These are phyloP conservation scores for Pseudofabraea citricarpa DNA, from an alignment of 2,329 filamentous ascomycete species.

Conservation along the genomic window DNA sequence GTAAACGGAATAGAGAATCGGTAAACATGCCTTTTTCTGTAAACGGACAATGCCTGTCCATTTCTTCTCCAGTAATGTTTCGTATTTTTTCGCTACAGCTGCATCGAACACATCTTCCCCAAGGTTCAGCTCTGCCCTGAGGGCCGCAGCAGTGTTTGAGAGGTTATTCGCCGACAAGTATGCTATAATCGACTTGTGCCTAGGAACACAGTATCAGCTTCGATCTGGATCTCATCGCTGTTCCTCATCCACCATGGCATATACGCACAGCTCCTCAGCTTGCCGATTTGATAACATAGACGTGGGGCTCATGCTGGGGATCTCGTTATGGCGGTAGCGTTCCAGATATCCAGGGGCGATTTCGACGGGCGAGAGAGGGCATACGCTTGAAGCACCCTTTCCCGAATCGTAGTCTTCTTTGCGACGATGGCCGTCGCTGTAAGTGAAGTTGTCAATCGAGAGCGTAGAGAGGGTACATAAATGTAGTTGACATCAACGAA, in stretches of 20 bases:
- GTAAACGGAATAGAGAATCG: too few relatives aligned
- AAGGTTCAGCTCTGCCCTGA: constrained; percentile 69
- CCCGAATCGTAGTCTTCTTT: too few relatives aligned
- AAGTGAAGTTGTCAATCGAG: too few relatives aligned
- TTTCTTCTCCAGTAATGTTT: constrained; percentile 88
- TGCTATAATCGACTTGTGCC: constrained; percentile 85
- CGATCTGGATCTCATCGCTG: constrained; percentile 6
- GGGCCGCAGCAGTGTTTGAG: constrained; percentile 57
- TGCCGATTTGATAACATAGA: too few relatives aligned
- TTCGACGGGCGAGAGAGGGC: too few relatives aligned
- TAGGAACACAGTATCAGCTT: constrained; percentile 30
- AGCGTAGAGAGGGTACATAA: too few relatives aligned
- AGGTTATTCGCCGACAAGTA: constrained; percentile 73
- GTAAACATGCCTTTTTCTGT: constrained; percentile 72
- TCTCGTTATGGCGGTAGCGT: too few relatives aligned
- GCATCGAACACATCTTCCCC: constrained; percentile 65
- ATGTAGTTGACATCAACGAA: too few relatives aligned
- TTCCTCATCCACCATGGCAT: constrained; percentile 4
- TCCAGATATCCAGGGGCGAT: too few relatives aligned
- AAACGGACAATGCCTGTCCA: constrained; percentile 90
- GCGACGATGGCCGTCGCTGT: too few relatives aligned
- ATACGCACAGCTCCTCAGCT: constrained; percentile 76
- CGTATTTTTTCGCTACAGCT: constrained; percentile 82
- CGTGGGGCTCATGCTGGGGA: too few relatives aligned
- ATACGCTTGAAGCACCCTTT: too few relatives aligned